Percentiles rank a stretch among this genome's conserved stretches.
Conservation (phyloP, 2,329 filamentous ascomycete species). For the Xylaria sp. region DNA sequence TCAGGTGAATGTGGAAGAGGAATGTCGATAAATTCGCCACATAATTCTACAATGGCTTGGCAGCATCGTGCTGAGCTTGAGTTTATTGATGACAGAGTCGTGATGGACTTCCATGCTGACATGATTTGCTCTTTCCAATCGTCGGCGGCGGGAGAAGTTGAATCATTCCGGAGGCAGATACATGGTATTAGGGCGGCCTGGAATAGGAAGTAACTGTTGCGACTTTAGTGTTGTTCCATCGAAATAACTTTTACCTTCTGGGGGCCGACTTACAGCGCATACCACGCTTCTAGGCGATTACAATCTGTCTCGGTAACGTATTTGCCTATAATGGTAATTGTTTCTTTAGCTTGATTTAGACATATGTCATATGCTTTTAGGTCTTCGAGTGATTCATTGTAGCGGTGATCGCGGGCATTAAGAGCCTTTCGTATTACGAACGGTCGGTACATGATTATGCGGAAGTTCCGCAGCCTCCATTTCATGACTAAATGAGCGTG, state of each 20-base stretch:
- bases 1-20: neutral
- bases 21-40: slow-evolving; percentile 48
- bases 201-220: slow-evolving; percentile 59
- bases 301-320: slow-evolving; percentile 6
- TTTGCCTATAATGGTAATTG: slow-evolving; percentile 14
- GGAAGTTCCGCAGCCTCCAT: slow-evolving; percentile 21
- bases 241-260: neutral
- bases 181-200: slow-evolving; percentile 61
- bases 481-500: slow-evolving; percentile 21
- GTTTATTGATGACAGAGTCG: slow-evolving; percentile 53
- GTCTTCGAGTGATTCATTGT: slow-evolving; percentile 15
- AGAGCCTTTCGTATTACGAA: slow-evolving; percentile 22
- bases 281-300: slow-evolving; percentile 23
- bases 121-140: slow-evolving; percentile 57
- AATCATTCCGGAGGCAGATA: slow-evolving; percentile 59
- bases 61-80: slow-evolving; percentile 56
- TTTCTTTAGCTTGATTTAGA: slow-evolving; percentile 20
- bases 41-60: slow-evolving; percentile 56
- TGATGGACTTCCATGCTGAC: slow-evolving; percentile 52
- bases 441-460: slow-evolving; percentile 27
- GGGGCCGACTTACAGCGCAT: slow-evolving; percentile 13
- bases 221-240: slow-evolving; percentile 27
- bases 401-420: slow-evolving; percentile 11
- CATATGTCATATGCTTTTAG: slow-evolving; percentile 22
- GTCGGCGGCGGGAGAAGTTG: slow-evolving; percentile 50